Conservation (phyloP, 2,329 filamentous ascomycete genomes). For the Stromatinia cepivora region DNA sequence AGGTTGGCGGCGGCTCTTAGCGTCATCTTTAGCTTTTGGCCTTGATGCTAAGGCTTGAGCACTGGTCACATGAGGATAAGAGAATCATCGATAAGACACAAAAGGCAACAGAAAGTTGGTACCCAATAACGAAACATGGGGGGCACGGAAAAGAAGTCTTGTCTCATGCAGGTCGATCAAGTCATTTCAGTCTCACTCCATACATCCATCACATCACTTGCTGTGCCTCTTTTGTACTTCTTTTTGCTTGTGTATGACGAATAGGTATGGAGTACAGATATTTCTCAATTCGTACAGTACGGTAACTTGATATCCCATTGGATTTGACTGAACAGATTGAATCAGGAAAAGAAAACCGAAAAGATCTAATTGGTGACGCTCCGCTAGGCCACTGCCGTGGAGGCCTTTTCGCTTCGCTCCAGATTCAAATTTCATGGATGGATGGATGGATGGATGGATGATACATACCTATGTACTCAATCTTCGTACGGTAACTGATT, state of each 20-base stretch:
- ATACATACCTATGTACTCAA: neutral
- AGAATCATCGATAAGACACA: neutral
- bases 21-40: constrained; percentile 2
- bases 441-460: neutral
- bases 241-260: neutral
- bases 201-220: neutral
- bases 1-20: constrained; percentile 25
- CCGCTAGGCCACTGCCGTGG: neutral
- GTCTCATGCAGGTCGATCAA: neutral
- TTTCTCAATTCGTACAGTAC: neutral
- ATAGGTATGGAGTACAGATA: neutral
- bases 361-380: neutral
- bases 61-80: constrained; percentile 9
- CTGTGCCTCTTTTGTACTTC: neutral
- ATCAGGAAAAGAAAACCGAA: neutral
- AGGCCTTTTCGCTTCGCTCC: constrained; percentile 10
- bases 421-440: neutral
- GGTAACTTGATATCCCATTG: no score
- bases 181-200: neutral
- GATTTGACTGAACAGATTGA: neutral
- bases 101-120: neutral
- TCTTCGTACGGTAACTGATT: neutral
- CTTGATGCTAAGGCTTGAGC: neutral
- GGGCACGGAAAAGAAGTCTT: neutral
- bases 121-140: neutral